Evolutionary conservation across 2,329 filamentous ascomycete genomes (phyloP).

Genomic region (Trichoderma cornu-damae): DNA sequence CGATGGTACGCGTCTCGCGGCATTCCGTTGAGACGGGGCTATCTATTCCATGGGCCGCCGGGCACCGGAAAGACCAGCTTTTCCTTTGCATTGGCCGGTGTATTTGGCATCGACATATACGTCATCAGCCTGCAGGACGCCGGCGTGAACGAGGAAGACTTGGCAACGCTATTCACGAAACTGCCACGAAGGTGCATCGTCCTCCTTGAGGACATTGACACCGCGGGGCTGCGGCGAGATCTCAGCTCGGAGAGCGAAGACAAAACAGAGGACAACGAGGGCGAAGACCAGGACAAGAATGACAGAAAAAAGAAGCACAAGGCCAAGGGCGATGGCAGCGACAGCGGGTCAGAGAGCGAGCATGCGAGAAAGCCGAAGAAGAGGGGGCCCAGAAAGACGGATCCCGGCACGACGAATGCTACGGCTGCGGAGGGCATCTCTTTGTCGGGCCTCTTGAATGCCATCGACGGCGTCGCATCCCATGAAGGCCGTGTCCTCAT

Average conservation of each 20-base stretch:
- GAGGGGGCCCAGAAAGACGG: constrained; percentile 19
- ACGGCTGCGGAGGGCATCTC: constrained; percentile 51
- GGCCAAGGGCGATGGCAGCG: constrained; percentile 23
- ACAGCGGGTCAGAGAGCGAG: constrained; percentile 27
- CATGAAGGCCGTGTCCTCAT: constrained; percentile 75
- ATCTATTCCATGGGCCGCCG: constrained; percentile 71
- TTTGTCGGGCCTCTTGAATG: constrained; percentile 73
- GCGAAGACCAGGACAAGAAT: constrained; percentile 22
- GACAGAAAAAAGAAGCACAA: constrained; percentile 27
- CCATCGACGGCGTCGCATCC: constrained; percentile 75
- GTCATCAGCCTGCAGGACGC: constrained; percentile 54
- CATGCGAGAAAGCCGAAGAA: constrained; percentile 20
- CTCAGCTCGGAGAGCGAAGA: constrained; percentile 29
- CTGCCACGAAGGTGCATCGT: constrained; percentile 61
- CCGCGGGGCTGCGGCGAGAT: constrained; percentile 52
- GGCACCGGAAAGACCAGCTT: constrained; percentile 69
- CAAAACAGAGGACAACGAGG: constrained; percentile 14
- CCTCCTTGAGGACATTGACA: constrained; percentile 65
- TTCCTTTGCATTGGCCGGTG: constrained; percentile 59
- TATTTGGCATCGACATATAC: constrained; percentile 63
- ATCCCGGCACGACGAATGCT: constrained; percentile 17
- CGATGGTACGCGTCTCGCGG: constrained; percentile 71
- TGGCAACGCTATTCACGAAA: constrained; percentile 54
- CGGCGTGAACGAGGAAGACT: constrained; percentile 56
- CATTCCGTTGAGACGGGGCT: constrained; percentile 71